Percentiles rank a stretch among this genome's conserved stretches.
Conservation (phyloP, 2,329 filamentous ascomycete genomes). For the Ophiostoma sp. region DNA sequence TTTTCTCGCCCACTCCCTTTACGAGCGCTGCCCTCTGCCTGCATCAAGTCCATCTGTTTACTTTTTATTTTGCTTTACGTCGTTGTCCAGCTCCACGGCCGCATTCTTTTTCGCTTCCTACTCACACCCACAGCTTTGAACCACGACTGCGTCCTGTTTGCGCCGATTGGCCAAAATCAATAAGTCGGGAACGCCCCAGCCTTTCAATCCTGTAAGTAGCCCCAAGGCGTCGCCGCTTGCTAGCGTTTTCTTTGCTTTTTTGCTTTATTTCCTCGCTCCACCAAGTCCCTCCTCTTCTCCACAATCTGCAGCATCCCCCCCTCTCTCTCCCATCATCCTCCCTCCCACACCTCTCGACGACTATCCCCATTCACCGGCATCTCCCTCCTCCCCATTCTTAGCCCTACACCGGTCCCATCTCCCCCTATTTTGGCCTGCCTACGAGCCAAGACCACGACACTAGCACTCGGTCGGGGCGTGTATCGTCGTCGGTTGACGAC, state of each 20-base stretch:
- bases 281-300: constrained; percentile 17
- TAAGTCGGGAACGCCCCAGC: background rate
- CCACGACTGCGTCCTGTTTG: constrained; percentile 21
- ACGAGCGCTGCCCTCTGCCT: background rate
- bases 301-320: constrained; percentile 22
- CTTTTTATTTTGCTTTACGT: background rate
- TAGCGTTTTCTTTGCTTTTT: background rate
- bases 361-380: background rate
- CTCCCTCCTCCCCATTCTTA: constrained; percentile 3
- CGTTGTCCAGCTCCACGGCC: background rate
- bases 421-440: background rate
- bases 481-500: background rate
- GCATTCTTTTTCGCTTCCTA: background rate
- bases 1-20: background rate
- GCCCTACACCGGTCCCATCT: constrained; percentile 19
- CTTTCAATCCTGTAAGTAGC: background rate
- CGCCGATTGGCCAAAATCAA: constrained; percentile 22
- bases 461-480: background rate
- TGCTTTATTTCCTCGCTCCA: constrained; percentile 11
- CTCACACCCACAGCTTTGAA: constrained; percentile 17
- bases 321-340: background rate
- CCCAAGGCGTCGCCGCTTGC: background rate
- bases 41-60: background rate
- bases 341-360: background rate
- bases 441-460: background rate